These are phyloP conservation scores for Alternaria rosae DNA, from an alignment of 2,329 filamentous ascomycete genomes.

Conservation along the genomic window DNA sequence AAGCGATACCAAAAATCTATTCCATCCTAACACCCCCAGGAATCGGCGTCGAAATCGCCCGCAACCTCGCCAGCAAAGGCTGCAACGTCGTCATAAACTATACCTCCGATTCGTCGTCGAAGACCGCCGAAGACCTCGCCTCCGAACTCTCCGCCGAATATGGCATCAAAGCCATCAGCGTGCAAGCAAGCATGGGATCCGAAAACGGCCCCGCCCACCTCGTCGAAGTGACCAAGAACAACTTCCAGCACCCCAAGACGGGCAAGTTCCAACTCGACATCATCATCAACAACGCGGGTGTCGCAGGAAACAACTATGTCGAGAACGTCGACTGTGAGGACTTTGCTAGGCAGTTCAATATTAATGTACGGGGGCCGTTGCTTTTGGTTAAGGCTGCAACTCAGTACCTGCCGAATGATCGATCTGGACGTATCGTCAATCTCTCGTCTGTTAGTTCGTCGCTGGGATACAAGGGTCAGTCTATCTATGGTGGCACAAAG, in stretches of 20 bases:
- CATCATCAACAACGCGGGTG: conserved; percentile 85
- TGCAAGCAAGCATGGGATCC: conserved; percentile 76
- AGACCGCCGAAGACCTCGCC: conserved; percentile 62
- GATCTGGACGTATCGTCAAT: conserved; percentile 70
- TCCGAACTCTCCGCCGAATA: conserved; percentile 63
- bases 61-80: conserved; percentile 77
- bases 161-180: conserved; percentile 65
- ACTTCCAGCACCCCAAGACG: conserved; percentile 64
- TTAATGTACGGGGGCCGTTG: conserved; percentile 84
- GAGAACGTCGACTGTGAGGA: conserved; percentile 69
- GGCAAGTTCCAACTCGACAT: conserved; percentile 76
- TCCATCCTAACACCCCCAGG: conserved; percentile 57
- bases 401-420: conserved; percentile 73
- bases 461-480: conserved; percentile 65
- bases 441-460: conserved; percentile 66
- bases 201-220: conserved; percentile 67
- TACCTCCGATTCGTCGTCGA: conserved; percentile 68
- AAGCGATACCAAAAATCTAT: background rate
- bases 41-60: conserved; percentile 73
- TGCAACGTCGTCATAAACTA: conserved; percentile 74
- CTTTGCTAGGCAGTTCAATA: conserved; percentile 75
- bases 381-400: conserved; percentile 77
- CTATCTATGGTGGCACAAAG: conserved; percentile 71
- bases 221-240: conserved; percentile 64
- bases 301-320: conserved; percentile 68